These are phyloP conservation scores for Quercus dentata DNA, from an alignment of 306 rosid genomes.

Conservation along the genomic window DNA sequence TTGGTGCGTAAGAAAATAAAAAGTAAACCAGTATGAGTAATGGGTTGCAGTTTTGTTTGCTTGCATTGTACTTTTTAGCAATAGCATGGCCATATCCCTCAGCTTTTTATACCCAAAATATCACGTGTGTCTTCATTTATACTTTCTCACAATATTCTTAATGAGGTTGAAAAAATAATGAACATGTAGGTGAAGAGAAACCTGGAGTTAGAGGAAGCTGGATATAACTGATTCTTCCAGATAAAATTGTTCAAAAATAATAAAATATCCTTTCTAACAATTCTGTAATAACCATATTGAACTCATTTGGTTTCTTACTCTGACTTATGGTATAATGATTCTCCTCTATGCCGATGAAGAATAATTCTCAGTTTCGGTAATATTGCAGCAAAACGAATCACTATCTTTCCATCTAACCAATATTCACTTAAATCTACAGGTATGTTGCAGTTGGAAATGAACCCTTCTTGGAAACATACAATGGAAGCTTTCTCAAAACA, in stretches of 20 bases:
- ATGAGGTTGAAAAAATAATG: not conserved
- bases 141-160: not conserved
- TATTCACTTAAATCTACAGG: conserved; percentile 26
- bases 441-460: conserved; percentile 61
- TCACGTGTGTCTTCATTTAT: too few relatives aligned
- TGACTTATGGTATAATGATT: not conserved
- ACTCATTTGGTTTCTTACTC: not conserved
- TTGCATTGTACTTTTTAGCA: not conserved
- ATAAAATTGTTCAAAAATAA: not conserved
- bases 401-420: not conserved
- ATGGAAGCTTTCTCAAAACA: conserved; percentile 45
- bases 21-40: not conserved
- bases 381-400: not conserved
- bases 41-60: not conserved
- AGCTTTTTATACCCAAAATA: too few relatives aligned
- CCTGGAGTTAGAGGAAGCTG: not conserved
- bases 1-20: not conserved
- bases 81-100: not conserved
- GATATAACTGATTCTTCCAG: not conserved
- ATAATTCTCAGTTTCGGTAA: not conserved
- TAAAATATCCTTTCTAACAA: not conserved
- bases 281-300: not conserved
- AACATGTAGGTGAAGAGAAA: not conserved
- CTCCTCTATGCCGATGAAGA: not conserved
- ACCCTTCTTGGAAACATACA: conserved; percentile 50